Conservation (phyloP, 2,329 filamentous ascomycete species). For the Nothomitra cinnamomea region DNA sequence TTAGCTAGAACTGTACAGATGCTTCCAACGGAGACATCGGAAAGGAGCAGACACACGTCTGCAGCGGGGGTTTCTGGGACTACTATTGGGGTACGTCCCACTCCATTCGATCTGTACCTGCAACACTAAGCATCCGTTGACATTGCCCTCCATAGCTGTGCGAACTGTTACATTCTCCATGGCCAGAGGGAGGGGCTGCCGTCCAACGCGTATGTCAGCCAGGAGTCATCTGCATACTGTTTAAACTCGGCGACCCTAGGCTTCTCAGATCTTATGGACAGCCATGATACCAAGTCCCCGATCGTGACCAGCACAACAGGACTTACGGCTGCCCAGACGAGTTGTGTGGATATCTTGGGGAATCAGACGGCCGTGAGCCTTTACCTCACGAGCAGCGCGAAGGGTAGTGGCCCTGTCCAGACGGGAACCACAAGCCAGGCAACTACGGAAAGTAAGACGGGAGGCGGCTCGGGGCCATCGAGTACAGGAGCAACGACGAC, state of each 20-base stretch:
- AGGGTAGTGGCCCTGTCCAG: background rate
- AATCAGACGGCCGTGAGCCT: slow-evolving; percentile 5
- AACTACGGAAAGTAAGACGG: background rate
- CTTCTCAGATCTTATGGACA: background rate
- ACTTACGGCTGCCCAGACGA: background rate
- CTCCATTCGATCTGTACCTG: background rate
- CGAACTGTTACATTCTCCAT: background rate
- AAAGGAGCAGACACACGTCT: background rate
- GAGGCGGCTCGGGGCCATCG: no score
- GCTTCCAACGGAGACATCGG: background rate
- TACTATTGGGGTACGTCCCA: background rate
- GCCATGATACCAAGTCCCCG: background rate
- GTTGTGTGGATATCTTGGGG: slow-evolving; percentile 3
- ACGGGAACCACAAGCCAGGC: background rate
- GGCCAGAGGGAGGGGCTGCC: background rate
- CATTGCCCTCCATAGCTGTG: background rate
- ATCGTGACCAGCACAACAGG: background rate
- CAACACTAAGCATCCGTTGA: background rate
- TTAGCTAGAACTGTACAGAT: no score
- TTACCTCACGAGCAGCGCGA: background rate
- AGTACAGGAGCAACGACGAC: no score
- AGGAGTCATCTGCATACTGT: slow-evolving; percentile 5
- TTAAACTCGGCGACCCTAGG: background rate
- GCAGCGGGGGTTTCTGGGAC: background rate
- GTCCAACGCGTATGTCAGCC: background rate